A percentile compares a stretch with the other conserved stretches of the same genome.
Conservation (phyloP, 345 rosid species). For the Aquilaria yunnanensis region DNA sequence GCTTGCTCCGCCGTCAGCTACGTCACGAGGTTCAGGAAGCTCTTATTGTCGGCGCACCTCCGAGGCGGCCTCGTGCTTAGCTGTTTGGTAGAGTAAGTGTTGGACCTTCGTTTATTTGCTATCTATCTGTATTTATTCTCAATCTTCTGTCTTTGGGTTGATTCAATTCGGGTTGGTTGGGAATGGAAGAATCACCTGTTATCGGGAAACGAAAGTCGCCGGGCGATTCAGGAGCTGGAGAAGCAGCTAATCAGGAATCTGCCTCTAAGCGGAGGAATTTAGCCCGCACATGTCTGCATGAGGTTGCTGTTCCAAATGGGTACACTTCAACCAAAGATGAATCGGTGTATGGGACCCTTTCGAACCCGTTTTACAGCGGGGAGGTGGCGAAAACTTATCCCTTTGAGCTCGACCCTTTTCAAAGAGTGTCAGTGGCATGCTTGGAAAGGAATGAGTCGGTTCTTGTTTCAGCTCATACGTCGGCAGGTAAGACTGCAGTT, state of each 20-base stretch:
- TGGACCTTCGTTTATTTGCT: no score
- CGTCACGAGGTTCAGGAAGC: no score
- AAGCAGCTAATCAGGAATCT: slow-evolving; percentile 31
- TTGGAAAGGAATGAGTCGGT: slow-evolving; percentile 91
- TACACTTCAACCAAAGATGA: slow-evolving; percentile 56
- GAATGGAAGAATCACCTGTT: slow-evolving; percentile 31
- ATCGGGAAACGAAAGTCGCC: slow-evolving; percentile 50
- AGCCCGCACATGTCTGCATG: slow-evolving; percentile 77
- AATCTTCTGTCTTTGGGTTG: no score
- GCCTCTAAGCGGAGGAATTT: slow-evolving; percentile 42
- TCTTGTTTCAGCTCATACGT: slow-evolving; percentile 93
- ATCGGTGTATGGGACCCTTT: slow-evolving; percentile 54
- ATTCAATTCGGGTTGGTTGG: no score
- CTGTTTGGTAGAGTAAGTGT: no score
- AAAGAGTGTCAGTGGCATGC: slow-evolving; percentile 79
- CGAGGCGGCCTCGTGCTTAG: no score
- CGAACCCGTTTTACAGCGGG: slow-evolving; percentile 64
- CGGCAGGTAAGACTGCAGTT: slow-evolving; percentile 98
- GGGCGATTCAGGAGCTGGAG: slow-evolving; percentile 27
- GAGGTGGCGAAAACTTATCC: slow-evolving; percentile 73
- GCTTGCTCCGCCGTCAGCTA: no score
- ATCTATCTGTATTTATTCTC: no score
- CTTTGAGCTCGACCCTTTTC: slow-evolving; percentile 88
- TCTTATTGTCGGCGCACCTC: no score
- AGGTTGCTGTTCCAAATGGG: slow-evolving; percentile 81